These are phyloP conservation scores for Gentiana dahurica DNA, from an alignment of 257 asterid species.

Conservation along the genomic window DNA sequence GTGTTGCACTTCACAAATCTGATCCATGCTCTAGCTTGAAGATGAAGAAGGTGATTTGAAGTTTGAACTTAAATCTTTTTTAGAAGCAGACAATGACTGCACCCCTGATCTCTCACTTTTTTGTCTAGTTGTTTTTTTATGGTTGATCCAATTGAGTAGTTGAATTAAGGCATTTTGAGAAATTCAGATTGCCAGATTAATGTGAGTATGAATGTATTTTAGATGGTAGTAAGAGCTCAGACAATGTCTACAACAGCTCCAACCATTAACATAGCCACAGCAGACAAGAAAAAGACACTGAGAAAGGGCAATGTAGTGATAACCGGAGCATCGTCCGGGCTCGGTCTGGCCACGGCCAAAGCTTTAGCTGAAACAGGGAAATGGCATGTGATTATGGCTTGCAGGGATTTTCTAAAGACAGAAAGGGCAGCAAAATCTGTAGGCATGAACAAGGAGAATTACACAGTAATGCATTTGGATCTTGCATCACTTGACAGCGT, in stretches of 20 bases:
- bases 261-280: slow-evolving; percentile 29
- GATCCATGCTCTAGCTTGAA: slow-evolving; percentile 38
- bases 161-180: too few relatives aligned
- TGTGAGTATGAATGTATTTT: not conserved
- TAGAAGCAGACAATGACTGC: too few relatives aligned
- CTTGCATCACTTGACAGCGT: slow-evolving; percentile 82
- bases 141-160: too few relatives aligned
- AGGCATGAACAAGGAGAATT: slow-evolving; percentile 66
- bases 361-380: slow-evolving; percentile 74
- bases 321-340: slow-evolving; percentile 85
- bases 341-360: slow-evolving; percentile 84
- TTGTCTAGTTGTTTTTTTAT: too few relatives aligned
- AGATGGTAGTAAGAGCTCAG: slow-evolving; percentile 33
- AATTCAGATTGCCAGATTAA: too few relatives aligned
- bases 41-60: slow-evolving; percentile 21
- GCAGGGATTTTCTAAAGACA: slow-evolving; percentile 80
- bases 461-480: slow-evolving; percentile 77
- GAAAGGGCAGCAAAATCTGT: slow-evolving; percentile 71
- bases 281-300: slow-evolving; percentile 56
- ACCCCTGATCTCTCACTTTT: too few relatives aligned
- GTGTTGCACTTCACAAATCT: slow-evolving; percentile 49
- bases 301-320: slow-evolving; percentile 60
- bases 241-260: slow-evolving; percentile 51
- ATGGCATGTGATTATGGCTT: slow-evolving; percentile 90
- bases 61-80: too few relatives aligned